Evolutionary conservation across 208 protist genomes (phyloP).

Genomic region (Strigomonas galati): DNA sequence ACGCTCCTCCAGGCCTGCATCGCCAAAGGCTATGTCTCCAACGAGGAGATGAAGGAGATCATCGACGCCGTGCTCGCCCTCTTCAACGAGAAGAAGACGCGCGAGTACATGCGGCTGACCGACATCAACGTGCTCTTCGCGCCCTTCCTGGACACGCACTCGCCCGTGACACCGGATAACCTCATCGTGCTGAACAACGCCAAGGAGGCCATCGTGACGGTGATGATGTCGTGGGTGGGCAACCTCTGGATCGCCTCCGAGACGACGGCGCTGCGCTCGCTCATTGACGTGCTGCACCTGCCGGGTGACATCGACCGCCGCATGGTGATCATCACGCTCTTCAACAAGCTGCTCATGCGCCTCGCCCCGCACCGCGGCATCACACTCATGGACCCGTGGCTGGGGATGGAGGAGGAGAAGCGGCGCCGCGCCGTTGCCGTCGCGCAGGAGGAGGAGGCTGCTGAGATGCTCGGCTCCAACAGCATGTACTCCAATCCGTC

Average conservation of each 20-base stretch:
- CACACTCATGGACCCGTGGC: constrained; percentile 53
- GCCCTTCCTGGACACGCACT: constrained; percentile 58
- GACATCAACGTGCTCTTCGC: constrained; percentile 77
- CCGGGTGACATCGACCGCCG: constrained; percentile 79
- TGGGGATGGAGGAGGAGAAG: constrained; percentile 60
- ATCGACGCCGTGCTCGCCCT: constrained; percentile 54
- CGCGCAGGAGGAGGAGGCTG: constrained; percentile 18
- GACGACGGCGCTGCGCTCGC: constrained; percentile 63
- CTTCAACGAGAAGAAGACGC: constrained; percentile 62
- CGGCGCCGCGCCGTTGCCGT: constrained; percentile 22
- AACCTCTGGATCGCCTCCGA: constrained; percentile 73
- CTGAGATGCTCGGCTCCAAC: constrained; percentile 10
- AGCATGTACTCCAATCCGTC: constrained; percentile 5
- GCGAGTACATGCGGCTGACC: constrained; percentile 61
- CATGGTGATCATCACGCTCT: constrained; percentile 84
- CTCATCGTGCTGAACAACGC: constrained; percentile 68
- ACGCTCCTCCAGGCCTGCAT: constrained; percentile 68
- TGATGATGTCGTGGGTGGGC: constrained; percentile 77
- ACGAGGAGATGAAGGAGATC: constrained; percentile 60
- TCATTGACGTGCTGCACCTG: constrained; percentile 82
- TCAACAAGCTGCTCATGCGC: constrained; percentile 69
- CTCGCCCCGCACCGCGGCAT: constrained; percentile 83
- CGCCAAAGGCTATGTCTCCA: constrained; percentile 45
- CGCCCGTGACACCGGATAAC: constrained; percentile 24
- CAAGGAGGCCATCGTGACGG: constrained; percentile 65